phyloP scores from a whole-genome alignment of 225 moss, liverwort and hornwort species.

The Bryum argenteum region DNA sequence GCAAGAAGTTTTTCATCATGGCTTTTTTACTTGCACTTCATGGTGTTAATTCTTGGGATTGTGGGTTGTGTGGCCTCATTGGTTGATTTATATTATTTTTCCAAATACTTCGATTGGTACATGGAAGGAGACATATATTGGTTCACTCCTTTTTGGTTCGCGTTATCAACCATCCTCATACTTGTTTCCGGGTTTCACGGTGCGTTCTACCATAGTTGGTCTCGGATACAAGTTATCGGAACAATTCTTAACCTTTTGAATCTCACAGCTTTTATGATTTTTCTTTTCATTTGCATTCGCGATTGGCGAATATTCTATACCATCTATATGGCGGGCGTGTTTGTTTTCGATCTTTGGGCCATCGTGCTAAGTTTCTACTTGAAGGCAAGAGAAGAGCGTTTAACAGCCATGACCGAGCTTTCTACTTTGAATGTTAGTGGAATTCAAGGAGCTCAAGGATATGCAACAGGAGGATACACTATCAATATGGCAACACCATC shows the following conservation, averaged over 20 bases:
- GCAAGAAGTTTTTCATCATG: slow-evolving; percentile 21
- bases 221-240: too few relatives aligned
- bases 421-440: slow-evolving; percentile 8
- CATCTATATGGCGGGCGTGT: slow-evolving; percentile 27
- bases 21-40: slow-evolving; percentile 29
- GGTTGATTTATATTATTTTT: neutral
- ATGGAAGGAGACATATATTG: too few relatives aligned
- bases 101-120: neutral
- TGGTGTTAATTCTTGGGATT: slow-evolving; percentile 32
- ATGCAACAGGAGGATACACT: neutral
- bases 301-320: slow-evolving; percentile 3
- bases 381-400: neutral
- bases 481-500: too few relatives aligned
- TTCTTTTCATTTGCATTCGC: neutral
- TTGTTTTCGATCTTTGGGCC: slow-evolving; percentile 31
- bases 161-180: too few relatives aligned
- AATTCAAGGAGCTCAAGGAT: slow-evolving; percentile 1
- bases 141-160: neutral
- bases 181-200: too few relatives aligned
- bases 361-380: slow-evolving; percentile 4
- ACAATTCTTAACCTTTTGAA: neutral
- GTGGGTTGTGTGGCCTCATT: slow-evolving; percentile 1
- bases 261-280: slow-evolving; percentile 20
- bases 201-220: too few relatives aligned
- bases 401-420: slow-evolving; percentile 22